Evolutionary conservation across 441 rosid genomes (phyloP), one percentile per base, ranked within the genome.

Genomic region (Manihot esculenta): DNA sequence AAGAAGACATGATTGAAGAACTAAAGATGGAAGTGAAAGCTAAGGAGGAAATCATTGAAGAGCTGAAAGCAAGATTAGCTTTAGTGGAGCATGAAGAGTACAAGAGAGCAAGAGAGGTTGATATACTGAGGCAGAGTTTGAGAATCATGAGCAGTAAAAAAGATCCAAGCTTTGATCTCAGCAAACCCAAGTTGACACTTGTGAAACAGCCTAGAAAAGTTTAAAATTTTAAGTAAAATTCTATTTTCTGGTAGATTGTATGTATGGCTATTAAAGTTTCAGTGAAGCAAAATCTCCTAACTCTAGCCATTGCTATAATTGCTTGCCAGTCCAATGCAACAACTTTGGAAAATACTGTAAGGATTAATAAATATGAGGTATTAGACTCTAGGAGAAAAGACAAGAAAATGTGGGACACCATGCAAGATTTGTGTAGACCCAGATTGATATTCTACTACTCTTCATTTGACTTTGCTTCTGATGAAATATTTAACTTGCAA

Each of bases 91-190:
- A 62, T 26, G 85, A 87, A 73, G 73, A 66, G 65, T 55, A 54
- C 73, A 88, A 68, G 48, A 87, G 76, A 70, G 82, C 84, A 74
- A 81, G 86, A 66, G 94, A 90, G 68, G 72, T 82, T 41, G 97
- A 90, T 77, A 83, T 92, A 50, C 81, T 92, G 56, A 84, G 88
- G 69, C 97, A 92, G 79, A 90, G 93, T 73, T 78, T 86, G 74
- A 80, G 84, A 54, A 92, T 92, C 60, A 74, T 85, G 77, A 83
- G 82, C 75, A 60, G 66, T 70, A 73, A 73, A 59, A 84, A 81
- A 23, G 74, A 51, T 41, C 26, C 74, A 18, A 54, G 45, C 77
- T 14, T 24, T 56, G 3, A 67, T 23, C 66, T 18, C 20, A 7
- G 66, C 69, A 72, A 68, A 55, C 66, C 54, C 10, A 67, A 63